Evolutionary conservation across 2,329 filamentous ascomycete genomes (phyloP).

Genomic region (Escovopsis sp.): DNA sequence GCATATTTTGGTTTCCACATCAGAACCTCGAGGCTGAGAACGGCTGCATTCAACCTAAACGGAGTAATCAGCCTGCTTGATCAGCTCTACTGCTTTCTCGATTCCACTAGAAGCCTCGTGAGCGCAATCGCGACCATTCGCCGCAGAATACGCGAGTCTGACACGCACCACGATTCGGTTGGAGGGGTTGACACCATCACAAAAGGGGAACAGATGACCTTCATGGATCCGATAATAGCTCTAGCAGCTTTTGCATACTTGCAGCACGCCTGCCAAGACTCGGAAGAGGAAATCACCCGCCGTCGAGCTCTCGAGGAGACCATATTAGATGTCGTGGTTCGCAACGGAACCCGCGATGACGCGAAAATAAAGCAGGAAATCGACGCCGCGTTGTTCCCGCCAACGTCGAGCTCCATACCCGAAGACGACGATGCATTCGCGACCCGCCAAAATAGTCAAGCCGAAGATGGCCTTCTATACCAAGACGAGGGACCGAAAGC

Average conservation of each 20-base stretch:
- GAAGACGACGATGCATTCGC: constrained; percentile 28
- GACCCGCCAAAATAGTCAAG: constrained; percentile 35
- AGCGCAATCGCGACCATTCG: constrained; percentile 50
- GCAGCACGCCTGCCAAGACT: constrained; percentile 39
- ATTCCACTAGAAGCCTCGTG: constrained; percentile 51
- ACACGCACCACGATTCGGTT: constrained; percentile 30
- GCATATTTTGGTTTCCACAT: too few species aligned
- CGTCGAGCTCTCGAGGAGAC: constrained; percentile 37
- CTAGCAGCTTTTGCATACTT: constrained; percentile 47
- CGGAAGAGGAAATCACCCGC: constrained; percentile 33
- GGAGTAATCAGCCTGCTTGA: constrained; percentile 25
- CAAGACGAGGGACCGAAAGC: neutral
- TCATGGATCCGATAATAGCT: constrained; percentile 46
- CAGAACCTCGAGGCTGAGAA: too few species aligned
- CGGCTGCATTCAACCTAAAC: too few species aligned
- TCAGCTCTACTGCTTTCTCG: constrained; percentile 52
- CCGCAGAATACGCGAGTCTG: constrained; percentile 48
- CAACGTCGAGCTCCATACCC: neutral
- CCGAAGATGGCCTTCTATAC: constrained; percentile 15
- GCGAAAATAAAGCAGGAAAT: constrained; percentile 12
- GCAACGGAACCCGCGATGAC: constrained; percentile 40
- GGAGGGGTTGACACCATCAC: too few species aligned
- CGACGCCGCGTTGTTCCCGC: too few species aligned
- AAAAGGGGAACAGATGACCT: constrained; percentile 41
- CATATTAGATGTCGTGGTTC: constrained; percentile 52